Evolutionary conservation across 768 basidiomycete genomes (phyloP).

Genomic region (Pleurotus cornucopiae): DNA sequence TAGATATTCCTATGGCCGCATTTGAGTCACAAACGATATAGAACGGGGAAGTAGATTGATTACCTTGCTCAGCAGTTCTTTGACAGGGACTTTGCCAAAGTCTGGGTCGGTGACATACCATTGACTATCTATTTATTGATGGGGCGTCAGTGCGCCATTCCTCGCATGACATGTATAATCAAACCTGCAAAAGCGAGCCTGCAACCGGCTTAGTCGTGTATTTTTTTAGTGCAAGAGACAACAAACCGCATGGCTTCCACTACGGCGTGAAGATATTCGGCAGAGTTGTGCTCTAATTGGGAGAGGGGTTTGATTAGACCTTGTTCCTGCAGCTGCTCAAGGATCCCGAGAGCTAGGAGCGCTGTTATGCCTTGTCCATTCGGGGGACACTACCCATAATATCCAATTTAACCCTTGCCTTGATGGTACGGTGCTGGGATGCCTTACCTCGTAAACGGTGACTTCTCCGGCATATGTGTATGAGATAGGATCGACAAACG

Average conservation of each 20-base stretch:
- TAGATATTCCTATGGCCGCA: slow-evolving; percentile 67
- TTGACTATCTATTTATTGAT: slow-evolving; percentile 55
- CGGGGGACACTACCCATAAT: slow-evolving; percentile 70
- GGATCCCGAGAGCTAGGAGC: slow-evolving; percentile 85
- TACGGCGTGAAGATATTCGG: slow-evolving; percentile 82
- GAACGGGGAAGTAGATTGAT: neutral
- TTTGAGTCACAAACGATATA: neutral
- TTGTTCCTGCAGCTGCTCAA: slow-evolving; percentile 80
- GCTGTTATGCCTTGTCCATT: slow-evolving; percentile 98
- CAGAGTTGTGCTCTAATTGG: slow-evolving; percentile 87
- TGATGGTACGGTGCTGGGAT: neutral
- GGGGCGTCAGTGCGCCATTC: neutral
- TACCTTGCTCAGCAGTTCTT: slow-evolving; percentile 83
- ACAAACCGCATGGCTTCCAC: slow-evolving; percentile 79
- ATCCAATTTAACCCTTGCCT: neutral
- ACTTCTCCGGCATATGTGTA: slow-evolving; percentile 86
- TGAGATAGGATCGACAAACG: slow-evolving; percentile 85
- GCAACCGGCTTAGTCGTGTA: neutral
- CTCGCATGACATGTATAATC: slow-evolving; percentile 9
- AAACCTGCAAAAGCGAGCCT: slow-evolving; percentile 74
- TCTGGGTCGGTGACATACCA: slow-evolving; percentile 94
- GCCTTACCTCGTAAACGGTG: slow-evolving; percentile 81
- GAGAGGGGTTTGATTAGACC: slow-evolving; percentile 63
- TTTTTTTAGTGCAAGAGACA: neutral
- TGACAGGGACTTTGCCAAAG: slow-evolving; percentile 69